phyloP scores from a whole-genome alignment of 805 yeast species.

The Aciculoconidium aculeatum region DNA sequence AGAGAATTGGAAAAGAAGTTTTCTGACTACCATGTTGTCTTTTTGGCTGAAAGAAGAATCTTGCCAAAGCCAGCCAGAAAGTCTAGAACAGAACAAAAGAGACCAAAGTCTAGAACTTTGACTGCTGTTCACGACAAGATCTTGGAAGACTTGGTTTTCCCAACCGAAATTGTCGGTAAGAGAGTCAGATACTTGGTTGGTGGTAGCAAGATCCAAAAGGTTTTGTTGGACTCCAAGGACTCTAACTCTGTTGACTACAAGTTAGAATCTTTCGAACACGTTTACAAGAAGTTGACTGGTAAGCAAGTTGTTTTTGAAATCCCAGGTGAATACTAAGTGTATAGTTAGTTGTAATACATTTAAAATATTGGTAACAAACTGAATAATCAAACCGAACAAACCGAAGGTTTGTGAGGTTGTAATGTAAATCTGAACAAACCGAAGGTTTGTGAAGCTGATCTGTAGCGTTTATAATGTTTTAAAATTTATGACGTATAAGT shows the following conservation, averaged over 20 bases:
- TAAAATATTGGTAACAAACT: neutral
- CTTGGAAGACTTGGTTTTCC: conserved; percentile 99
- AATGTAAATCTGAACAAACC: too few relatives aligned
- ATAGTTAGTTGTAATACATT: conserved; percentile 6
- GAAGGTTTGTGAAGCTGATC: too few relatives aligned
- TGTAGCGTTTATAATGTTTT: too few relatives aligned
- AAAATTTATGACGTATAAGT: too few relatives aligned
- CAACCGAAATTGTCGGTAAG: conserved; percentile 98
- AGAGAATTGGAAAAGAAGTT: conserved; percentile 99
- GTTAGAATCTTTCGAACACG: conserved; percentile 98
- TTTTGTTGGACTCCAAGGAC: conserved; percentile 96
- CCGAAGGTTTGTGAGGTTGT: too few relatives aligned
- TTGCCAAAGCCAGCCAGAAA: conserved; percentile 98
- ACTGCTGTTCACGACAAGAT: conserved; percentile 97
- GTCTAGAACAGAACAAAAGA: conserved; percentile 92
- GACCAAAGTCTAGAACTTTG: conserved; percentile 99
- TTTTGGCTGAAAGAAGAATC: conserved; percentile 99
- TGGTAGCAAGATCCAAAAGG: conserved; percentile 98
- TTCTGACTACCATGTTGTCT: conserved; percentile 99
- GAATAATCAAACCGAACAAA: too few relatives aligned
- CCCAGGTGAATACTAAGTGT: conserved; percentile 41
- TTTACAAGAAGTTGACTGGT: conserved; percentile 98
- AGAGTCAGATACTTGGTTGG: conserved; percentile 98
- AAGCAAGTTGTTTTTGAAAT: conserved; percentile 98
- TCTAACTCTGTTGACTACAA: conserved; percentile 95